phyloP scores from a whole-genome alignment of 2,329 filamentous ascomycete species.

The Trematosphaeria pertusa region DNA sequence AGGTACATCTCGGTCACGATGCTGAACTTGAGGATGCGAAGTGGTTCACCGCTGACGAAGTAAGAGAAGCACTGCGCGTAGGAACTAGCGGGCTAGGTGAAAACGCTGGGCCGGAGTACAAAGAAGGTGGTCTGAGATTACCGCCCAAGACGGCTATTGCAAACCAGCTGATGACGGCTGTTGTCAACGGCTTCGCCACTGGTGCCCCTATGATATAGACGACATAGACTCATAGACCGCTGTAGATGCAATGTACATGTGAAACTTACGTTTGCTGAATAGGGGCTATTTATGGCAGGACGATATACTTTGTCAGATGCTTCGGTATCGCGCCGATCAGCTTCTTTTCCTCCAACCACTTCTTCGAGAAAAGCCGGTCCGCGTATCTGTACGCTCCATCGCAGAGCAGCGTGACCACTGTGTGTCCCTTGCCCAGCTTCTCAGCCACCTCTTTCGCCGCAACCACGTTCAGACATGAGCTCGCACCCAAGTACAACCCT shows the following conservation, averaged over 20 bases:
- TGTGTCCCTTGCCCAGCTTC: slow-evolving; percentile 86
- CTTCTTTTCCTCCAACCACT: slow-evolving; percentile 89
- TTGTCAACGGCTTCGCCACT: slow-evolving; percentile 75
- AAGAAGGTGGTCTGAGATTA: slow-evolving; percentile 77
- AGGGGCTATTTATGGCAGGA: slow-evolving; percentile 81
- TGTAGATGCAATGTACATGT: no score
- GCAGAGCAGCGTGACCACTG: slow-evolving; percentile 90
- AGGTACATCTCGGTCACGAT: slow-evolving; percentile 83
- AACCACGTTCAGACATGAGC: slow-evolving; percentile 92
- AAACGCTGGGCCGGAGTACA: slow-evolving; percentile 69
- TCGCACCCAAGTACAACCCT: slow-evolving; percentile 92
- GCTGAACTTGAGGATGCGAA: slow-evolving; percentile 88
- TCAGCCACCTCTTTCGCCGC: slow-evolving; percentile 93
- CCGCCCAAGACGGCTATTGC: slow-evolving; percentile 91
- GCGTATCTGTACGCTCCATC: slow-evolving; percentile 98
- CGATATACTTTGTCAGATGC: slow-evolving; percentile 91
- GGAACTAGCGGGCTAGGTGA: slow-evolving; percentile 74
- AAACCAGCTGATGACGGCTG: slow-evolving; percentile 82
- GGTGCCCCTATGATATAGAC: slow-evolving; percentile 43
- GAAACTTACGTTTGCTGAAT: slow-evolving; percentile 3
- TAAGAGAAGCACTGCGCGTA: slow-evolving; percentile 73
- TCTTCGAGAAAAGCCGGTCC: slow-evolving; percentile 87
- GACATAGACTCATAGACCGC: no score
- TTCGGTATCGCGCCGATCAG: slow-evolving; percentile 81
- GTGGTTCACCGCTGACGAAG: slow-evolving; percentile 86